Evolutionary conservation across 1,284 basidiomycete genomes (phyloP), one percentile per base, ranked within the genome.

Genomic region (Boletellus sp.): DNA sequence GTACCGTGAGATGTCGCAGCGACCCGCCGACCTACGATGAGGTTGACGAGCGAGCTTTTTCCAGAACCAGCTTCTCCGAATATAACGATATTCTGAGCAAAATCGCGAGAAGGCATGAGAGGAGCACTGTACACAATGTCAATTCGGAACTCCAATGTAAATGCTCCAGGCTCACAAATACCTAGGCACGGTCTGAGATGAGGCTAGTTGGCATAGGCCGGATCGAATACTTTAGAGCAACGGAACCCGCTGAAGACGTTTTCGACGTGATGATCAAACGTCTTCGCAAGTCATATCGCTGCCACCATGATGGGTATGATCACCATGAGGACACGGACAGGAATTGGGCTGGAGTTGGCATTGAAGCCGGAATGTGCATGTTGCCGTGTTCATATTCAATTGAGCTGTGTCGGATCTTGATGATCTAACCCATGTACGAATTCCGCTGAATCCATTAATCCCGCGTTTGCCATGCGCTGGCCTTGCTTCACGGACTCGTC

Each of bases 41-140:
- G 64, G 50, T 66, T 66, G 15, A 70, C 54, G 33, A 66, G 58
- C 8, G 64, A 69, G 44, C 67, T 70, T 58, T 66, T 66, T 8
- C 64, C 71, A 32, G 65, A 62, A 30, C 69, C 69, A 8, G 69
- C 64, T 52, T 71, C 57, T 37, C 62, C 50, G 28, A 71, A 59
- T 49, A 68, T 51, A 52, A 66, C 53, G 21, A 68, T 50, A 52
- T 70, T 57, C 24, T 64, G 61, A 36, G 44, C 33, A 38, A 44
- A 33, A 47, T 52, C 36, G 44, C 18, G 44, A 36, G 52, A 37
- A 44, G 53, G 19, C 64, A 66, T 63, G 39, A 44, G 26, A 28
- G 26, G 26, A 21, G 21, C 37, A 16, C 58, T 59, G 21, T 38
- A 28, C 6, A 40, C 13, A 5, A 22, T 18, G 40, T 63, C 32